Percentiles rank a stretch among this genome's conserved stretches.
phyloP scores from a whole-genome alignment of 345 rosid genomes.

The Aurinia saxatilis region DNA sequence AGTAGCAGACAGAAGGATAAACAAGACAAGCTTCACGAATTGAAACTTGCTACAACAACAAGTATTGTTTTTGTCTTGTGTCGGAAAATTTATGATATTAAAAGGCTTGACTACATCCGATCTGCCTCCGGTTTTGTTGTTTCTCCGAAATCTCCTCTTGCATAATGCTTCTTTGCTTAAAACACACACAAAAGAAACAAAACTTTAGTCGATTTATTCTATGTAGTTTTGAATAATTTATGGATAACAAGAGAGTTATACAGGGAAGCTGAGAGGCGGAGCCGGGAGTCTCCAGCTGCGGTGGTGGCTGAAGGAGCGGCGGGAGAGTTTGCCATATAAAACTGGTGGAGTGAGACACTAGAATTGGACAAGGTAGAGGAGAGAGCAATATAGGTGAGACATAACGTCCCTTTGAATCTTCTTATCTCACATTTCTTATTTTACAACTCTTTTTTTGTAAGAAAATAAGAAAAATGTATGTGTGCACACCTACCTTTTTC shows the following conservation, averaged over 20 bases:
- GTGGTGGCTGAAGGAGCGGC: constrained; percentile 10
- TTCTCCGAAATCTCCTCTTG: constrained; percentile 48
- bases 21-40: constrained; percentile 53
- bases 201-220: not conserved
- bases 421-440: constrained; percentile 4
- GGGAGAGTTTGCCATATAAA: constrained; percentile 25
- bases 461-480: not conserved
- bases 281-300: constrained; percentile 25
- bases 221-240: not conserved
- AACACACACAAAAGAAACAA: not conserved
- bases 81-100: constrained; percentile 41
- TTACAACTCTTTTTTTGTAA: not conserved
- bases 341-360: constrained; percentile 5
- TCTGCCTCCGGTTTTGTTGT: constrained; percentile 29
- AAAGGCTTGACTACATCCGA: constrained; percentile 23
- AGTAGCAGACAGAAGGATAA: constrained; percentile 49
- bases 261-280: constrained; percentile 32
- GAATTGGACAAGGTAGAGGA: constrained; percentile 7
- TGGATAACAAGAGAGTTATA: not conserved
- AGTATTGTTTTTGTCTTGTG: constrained; percentile 37
- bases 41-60: constrained; percentile 50
- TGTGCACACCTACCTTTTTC: constrained; percentile 8
- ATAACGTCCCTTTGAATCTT: constrained; percentile 49
- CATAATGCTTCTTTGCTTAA: constrained; percentile 56
- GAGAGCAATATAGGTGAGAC: constrained; percentile 27